These are phyloP conservation scores for Pascua guehoae DNA, from an alignment of 1,284 basidiomycete species.

Conservation along the genomic window DNA sequence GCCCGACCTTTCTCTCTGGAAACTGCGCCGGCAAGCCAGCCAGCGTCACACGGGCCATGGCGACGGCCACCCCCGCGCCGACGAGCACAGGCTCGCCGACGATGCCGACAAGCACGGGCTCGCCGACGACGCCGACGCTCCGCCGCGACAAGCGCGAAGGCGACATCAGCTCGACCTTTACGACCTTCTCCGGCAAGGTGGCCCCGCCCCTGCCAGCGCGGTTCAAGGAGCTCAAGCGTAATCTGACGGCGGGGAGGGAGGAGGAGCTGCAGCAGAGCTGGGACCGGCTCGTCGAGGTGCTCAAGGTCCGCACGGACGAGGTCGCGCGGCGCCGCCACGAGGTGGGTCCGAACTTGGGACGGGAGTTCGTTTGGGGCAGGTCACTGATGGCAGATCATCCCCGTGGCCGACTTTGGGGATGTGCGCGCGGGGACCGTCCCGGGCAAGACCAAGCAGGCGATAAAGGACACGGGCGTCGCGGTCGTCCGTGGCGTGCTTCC, in stretches of 20 bases:
- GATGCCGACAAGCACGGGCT: too few species aligned
- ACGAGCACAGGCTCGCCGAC: too few species aligned
- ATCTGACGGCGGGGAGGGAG: constrained; percentile 9
- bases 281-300: constrained; percentile 9
- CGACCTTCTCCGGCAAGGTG: constrained; percentile 4
- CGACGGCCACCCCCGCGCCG: too few species aligned
- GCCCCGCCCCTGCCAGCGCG: constrained; percentile 3
- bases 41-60: too few species aligned
- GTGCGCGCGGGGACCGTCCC: neutral
- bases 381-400: neutral
- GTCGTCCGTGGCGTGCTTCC: neutral
- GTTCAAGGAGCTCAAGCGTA: constrained; percentile 6
- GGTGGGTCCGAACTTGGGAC: constrained; percentile 1
- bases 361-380: neutral
- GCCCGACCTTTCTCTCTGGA: too few species aligned
- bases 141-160: neutral
- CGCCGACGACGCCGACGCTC: too few species aligned
- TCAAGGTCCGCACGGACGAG: constrained; percentile 8
- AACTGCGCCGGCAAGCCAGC: too few species aligned
- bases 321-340: constrained; percentile 2
- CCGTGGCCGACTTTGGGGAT: neutral
- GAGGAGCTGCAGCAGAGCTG: constrained; percentile 11
- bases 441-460: neutral
- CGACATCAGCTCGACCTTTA: constrained; percentile 1
- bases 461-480: neutral